Evolutionary conservation across 768 basidiomycete genomes (phyloP).

Genomic region (Lentinula guzmanii): DNA sequence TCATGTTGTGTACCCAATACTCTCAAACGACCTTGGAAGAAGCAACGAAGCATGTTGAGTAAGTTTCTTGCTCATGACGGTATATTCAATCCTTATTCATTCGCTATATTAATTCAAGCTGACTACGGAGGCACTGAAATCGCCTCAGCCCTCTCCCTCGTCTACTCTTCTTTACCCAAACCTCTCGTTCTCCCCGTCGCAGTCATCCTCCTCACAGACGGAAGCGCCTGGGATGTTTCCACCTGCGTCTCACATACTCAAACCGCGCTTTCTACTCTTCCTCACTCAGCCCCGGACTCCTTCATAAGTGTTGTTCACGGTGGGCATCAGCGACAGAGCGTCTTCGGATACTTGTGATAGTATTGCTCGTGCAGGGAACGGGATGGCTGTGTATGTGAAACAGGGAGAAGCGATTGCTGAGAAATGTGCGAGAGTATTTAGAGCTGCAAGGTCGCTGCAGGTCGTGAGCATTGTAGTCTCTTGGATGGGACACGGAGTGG

Average conservation of each 20-base stretch:
- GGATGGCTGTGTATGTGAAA: not conserved
- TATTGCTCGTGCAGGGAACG: constrained; percentile 9
- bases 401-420: not conserved
- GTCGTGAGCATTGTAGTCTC: not conserved
- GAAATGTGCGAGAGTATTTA: constrained; percentile 4
- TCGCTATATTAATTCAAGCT: not conserved
- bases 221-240: constrained; percentile 5
- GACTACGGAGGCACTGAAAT: constrained; percentile 13
- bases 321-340: constrained; percentile 8
- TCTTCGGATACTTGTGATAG: constrained; percentile 11
- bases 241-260: not conserved
- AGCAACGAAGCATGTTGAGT: constrained; percentile 3
- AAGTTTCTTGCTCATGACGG: not conserved
- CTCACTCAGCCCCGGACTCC: not conserved
- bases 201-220: constrained; percentile 12
- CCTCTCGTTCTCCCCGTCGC: not conserved
- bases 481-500: not conserved
- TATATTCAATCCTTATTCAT: not conserved
- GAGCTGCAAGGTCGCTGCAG: constrained; percentile 5
- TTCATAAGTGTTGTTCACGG: constrained; percentile 10
- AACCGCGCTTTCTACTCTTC: not conserved
- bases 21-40: not conserved
- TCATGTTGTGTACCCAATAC: not conserved
- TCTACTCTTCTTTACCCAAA: not conserved
- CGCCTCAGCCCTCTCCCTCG: not conserved